phyloP scores from a whole-genome alignment of 2,329 filamentous ascomycete genomes.

The Penicillium hordei region DNA sequence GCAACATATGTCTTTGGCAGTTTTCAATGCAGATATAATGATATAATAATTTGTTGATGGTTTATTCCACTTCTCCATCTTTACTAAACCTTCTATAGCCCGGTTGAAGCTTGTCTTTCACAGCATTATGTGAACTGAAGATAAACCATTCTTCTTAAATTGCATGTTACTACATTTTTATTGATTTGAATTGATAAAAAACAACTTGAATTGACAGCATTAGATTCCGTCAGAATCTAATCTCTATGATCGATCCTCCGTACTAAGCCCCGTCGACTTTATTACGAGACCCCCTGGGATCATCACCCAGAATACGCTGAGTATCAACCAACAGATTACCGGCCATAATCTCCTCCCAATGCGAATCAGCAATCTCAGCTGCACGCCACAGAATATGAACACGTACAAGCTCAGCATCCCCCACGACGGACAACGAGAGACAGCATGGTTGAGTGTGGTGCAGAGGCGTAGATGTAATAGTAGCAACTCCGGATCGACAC shows the following conservation, averaged over 20 bases:
- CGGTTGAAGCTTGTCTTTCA: neutral
- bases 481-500: neutral
- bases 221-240: neutral
- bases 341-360: neutral
- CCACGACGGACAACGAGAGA: neutral
- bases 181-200: neutral
- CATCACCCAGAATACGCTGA: neutral
- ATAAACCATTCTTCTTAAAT: neutral
- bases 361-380: conserved; percentile 2
- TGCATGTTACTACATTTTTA: neutral
- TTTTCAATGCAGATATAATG: neutral
- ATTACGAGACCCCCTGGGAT: neutral
- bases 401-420: neutral
- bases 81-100: no score
- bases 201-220: neutral
- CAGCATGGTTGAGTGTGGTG: neutral
- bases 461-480: neutral
- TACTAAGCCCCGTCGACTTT: neutral
- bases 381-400: neutral
- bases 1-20: neutral
- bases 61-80: no score
- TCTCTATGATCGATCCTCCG: neutral
- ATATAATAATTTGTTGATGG: no score
- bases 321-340: neutral
- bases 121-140: neutral